Evolutionary conservation across 2,329 filamentous ascomycete species (phyloP), one percentile per base, ranked within the genome.

Genomic region (Monosporascus sp.): DNA sequence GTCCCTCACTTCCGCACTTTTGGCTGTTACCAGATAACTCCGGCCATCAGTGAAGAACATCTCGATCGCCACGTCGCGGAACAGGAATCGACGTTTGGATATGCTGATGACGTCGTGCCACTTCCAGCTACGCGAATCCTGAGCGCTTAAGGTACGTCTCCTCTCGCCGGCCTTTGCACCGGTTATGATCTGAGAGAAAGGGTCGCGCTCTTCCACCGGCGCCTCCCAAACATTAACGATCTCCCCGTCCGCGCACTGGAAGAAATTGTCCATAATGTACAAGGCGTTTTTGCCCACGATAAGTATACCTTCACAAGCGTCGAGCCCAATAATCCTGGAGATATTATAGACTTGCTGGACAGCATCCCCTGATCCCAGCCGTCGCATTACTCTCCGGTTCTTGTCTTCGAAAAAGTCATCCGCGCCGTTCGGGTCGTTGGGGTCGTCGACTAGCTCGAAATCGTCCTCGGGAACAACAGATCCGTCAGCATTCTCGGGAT

Each of bases 141-240:
- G 89, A 48, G 96, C 89, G 24, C 74, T 80, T 67, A 68, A 77
- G 67, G 67, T 83, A 73, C 73, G 82, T 65, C 66, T 85, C 73
- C 76, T 91, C 72, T 77, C 88, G 1, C 74, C 69, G 0, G 76
- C 73, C 57, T 83, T 83, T 1, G 78, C 82, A 24, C 88, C 89
- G 4, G 90, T 87, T 58, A 99, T 95, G 68, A 97, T 93, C 63
- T 95, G 90, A 18, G 96, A 87, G 67, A 97, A 99, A 1, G 91
- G 90, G 63, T 99, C 94, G 22, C 94, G 86, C 70, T 99, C 95
- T 60, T 97, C 92, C 1, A 82, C 76, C 0, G 93, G 91, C 2
- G 94, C 95, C 70, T 97, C 91, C 83, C 89, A 93, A 8, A 96
- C 92, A 63, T 96, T 93, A 54, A 99, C 90, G 65, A 99, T 97